Evolutionary conservation across 176 grass and related monocot species (phyloP).

Genomic region (Musa beccarii): DNA sequence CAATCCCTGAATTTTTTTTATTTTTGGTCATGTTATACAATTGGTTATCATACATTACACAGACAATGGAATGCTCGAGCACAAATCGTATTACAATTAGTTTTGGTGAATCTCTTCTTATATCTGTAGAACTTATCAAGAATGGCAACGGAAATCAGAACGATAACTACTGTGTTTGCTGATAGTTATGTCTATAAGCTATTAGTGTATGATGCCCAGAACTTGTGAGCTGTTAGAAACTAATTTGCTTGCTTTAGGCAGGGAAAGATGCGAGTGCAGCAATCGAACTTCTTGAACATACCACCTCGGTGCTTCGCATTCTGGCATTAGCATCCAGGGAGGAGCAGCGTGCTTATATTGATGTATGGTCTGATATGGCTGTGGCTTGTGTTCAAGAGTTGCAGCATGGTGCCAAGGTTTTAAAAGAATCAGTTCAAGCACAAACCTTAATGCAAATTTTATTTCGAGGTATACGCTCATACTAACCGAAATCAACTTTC

Average conservation of each 20-base stretch:
- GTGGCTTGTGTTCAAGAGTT: slow-evolving; percentile 44
- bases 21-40: too few species aligned
- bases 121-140: too few species aligned
- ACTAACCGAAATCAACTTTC: neutral
- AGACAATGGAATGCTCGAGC: too few species aligned
- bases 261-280: slow-evolving; percentile 18
- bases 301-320: slow-evolving; percentile 26
- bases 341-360: slow-evolving; percentile 38
- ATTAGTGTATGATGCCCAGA: neutral
- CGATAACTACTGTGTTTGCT: neutral
- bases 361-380: slow-evolving; percentile 40
- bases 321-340: slow-evolving; percentile 45
- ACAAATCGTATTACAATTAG: too few species aligned
- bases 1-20: too few species aligned
- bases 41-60: too few species aligned
- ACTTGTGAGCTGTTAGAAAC: neutral
- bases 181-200: neutral
- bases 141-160: neutral
- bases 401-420: slow-evolving; percentile 39
- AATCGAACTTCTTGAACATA: slow-evolving; percentile 46
- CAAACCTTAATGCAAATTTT: slow-evolving; percentile 25
- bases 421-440: slow-evolving; percentile 33
- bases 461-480: slow-evolving; percentile 32
- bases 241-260: slow-evolving; percentile 28
- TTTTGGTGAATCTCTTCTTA: too few species aligned